Percentiles rank a stretch among this genome's conserved stretches.
These are phyloP conservation scores for Isoetes taiwanensis DNA, from an alignment of 75 land plant species.

Conservation along the genomic window DNA sequence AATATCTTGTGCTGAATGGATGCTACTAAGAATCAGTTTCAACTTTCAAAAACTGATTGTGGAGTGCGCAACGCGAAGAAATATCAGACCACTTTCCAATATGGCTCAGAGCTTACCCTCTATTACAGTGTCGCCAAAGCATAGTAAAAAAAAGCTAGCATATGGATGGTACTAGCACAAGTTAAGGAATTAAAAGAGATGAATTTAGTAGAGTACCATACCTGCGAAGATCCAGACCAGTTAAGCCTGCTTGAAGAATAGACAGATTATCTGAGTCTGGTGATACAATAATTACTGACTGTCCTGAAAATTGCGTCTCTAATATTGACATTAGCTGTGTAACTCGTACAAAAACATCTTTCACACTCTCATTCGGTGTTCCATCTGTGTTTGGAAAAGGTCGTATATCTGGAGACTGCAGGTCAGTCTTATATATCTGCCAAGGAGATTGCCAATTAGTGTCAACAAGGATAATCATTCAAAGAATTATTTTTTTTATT, in stretches of 20 bases:
- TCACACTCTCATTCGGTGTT: slow-evolving; percentile 89
- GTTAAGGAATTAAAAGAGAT: too few species aligned
- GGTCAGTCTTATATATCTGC: slow-evolving; percentile 71
- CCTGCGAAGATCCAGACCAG: slow-evolving; percentile 83
- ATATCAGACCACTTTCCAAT: too few species aligned
- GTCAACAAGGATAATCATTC: background rate
- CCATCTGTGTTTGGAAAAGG: slow-evolving; percentile 88
- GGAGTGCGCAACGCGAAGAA: too few species aligned
- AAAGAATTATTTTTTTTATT: too few species aligned
- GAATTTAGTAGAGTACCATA: slow-evolving; percentile 13
- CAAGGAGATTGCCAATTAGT: background rate
- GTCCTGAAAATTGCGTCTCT: slow-evolving; percentile 79
- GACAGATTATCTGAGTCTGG: slow-evolving; percentile 92
- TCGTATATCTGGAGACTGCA: slow-evolving; percentile 42
- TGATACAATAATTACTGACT: slow-evolving; percentile 66
- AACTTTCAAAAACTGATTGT: too few species aligned
- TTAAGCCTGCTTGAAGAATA: slow-evolving; percentile 73
- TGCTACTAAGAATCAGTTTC: too few species aligned
- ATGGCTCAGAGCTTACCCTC: too few species aligned
- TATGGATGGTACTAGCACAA: too few species aligned
- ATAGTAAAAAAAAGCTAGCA: too few species aligned
- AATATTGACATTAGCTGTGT: slow-evolving; percentile 93
- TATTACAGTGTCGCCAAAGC: too few species aligned
- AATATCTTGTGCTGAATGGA: too few species aligned
- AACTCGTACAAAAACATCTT: slow-evolving; percentile 85